Percentiles rank a stretch among this genome's conserved stretches.
phyloP scores from a whole-genome alignment of 306 rosid genomes.

The Phaseolus lunatus region DNA sequence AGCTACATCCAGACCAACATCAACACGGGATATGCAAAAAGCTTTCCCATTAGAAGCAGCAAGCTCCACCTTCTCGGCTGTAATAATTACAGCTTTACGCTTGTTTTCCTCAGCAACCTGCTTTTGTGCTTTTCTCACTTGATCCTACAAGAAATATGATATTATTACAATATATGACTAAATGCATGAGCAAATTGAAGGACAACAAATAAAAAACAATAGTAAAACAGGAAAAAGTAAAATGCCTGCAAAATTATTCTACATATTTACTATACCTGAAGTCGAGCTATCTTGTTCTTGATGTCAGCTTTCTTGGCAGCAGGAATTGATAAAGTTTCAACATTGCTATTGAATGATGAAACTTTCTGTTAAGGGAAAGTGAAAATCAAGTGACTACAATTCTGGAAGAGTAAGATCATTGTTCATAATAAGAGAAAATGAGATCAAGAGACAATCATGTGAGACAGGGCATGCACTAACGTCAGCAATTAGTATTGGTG shows the following conservation, averaged over 20 bases:
- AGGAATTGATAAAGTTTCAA: conserved; percentile 82
- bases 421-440: conserved; percentile 6
- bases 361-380: conserved; percentile 60
- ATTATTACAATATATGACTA: conserved; percentile 19
- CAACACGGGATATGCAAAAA: conserved; percentile 76
- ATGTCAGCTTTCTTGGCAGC: conserved; percentile 89
- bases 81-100: conserved; percentile 71
- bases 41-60: conserved; percentile 74
- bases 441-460: conserved; percentile 14
- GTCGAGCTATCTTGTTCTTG: conserved; percentile 68
- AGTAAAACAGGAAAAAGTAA: conserved; percentile 5
- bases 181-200: neutral
- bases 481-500: neutral
- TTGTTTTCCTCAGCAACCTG: conserved; percentile 84
- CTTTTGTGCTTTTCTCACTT: conserved; percentile 87
- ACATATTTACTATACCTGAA: conserved; percentile 64
- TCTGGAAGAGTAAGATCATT: neutral
- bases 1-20: conserved; percentile 87
- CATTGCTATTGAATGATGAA: conserved; percentile 75
- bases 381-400: conserved; percentile 25
- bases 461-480: neutral
- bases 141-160: conserved; percentile 57
- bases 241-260: conserved; percentile 18
- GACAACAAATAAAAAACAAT: conserved; percentile 26
- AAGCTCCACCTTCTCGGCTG: conserved; percentile 73